Conservation (phyloP, 2,329 filamentous ascomycete genomes). For the Calonectria honghensis region DNA sequence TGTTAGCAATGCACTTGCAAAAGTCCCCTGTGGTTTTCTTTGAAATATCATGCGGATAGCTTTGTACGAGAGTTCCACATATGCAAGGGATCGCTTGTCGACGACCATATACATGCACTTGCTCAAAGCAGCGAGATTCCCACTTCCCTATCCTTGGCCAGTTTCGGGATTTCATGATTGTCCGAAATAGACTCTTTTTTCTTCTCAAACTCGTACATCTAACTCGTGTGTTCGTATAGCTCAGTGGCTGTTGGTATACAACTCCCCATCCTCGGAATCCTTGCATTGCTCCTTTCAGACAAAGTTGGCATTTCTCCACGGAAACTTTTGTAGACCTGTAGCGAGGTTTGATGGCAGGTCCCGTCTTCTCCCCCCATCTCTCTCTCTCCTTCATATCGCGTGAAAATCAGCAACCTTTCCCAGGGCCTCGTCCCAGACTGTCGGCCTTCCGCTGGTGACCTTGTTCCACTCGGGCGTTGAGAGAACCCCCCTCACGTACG, state of each 20-base stretch:
- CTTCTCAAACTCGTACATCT: neutral
- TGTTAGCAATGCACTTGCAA: neutral
- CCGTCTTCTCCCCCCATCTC: neutral
- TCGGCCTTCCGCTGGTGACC: slow-evolving; percentile 53
- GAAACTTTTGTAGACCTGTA: neutral
- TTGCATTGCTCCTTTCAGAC: slow-evolving; percentile 3
- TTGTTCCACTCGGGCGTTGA: slow-evolving; percentile 54
- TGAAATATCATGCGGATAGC: neutral
- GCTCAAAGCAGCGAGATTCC: slow-evolving; percentile 1
- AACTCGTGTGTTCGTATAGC: slow-evolving; percentile 12
- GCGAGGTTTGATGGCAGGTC: slow-evolving; percentile 10
- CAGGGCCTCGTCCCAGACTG: slow-evolving; percentile 49
- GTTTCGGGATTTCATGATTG: neutral
- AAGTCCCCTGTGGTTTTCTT: neutral
- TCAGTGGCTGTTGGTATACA: neutral
- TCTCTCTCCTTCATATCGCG: slow-evolving; percentile 36
- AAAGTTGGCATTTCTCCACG: neutral
- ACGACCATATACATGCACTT: neutral
- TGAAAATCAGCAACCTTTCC: slow-evolving; percentile 50
- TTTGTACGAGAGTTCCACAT: neutral
- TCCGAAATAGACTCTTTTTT: neutral
- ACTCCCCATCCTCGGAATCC: slow-evolving; percentile 1
- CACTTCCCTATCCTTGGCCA: neutral
- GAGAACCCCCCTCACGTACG: slow-evolving; percentile 48
- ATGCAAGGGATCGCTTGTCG: neutral